Conservation (phyloP, 2,329 filamentous ascomycete species). For the Colletotrichum somersetense region DNA sequence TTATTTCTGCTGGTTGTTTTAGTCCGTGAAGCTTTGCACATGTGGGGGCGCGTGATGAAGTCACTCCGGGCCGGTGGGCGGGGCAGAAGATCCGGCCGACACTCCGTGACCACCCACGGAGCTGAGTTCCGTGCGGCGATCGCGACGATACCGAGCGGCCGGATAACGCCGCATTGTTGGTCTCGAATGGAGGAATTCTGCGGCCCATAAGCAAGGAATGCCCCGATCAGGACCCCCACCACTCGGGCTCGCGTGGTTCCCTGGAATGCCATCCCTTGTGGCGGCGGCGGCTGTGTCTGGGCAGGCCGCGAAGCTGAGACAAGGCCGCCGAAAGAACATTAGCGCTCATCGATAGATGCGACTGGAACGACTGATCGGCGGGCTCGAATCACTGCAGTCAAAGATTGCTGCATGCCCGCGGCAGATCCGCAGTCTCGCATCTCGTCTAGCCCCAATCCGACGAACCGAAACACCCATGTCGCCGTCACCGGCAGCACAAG, state of each 20-base stretch:
- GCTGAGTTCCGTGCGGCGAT: neutral
- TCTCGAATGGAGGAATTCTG: neutral
- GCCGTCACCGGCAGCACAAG: neutral
- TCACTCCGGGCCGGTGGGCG: neutral
- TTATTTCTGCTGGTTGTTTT: neutral
- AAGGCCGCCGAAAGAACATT: neutral
- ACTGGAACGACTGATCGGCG: neutral
- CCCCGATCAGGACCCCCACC: neutral
- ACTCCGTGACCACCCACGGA: neutral
- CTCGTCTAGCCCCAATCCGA: neutral
- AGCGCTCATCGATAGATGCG: neutral
- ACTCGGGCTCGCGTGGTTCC: neutral
- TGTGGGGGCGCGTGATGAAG: neutral
- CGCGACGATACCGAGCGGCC: neutral
- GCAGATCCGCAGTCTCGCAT: neutral
- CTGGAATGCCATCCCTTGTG: too few relatives aligned
- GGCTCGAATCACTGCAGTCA: neutral
- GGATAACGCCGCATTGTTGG: neutral
- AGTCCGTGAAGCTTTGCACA: neutral
- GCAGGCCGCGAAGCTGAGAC: neutral
- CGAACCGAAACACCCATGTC: neutral
- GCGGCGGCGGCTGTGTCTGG: neutral
- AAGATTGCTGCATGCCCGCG: conserved; percentile 8
- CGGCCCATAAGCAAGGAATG: neutral
- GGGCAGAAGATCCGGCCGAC: neutral